Percentiles rank a stretch among this genome's conserved stretches.
phyloP scores from a whole-genome alignment of 208 protist genomes.

The Trypanosoma scelopori region DNA sequence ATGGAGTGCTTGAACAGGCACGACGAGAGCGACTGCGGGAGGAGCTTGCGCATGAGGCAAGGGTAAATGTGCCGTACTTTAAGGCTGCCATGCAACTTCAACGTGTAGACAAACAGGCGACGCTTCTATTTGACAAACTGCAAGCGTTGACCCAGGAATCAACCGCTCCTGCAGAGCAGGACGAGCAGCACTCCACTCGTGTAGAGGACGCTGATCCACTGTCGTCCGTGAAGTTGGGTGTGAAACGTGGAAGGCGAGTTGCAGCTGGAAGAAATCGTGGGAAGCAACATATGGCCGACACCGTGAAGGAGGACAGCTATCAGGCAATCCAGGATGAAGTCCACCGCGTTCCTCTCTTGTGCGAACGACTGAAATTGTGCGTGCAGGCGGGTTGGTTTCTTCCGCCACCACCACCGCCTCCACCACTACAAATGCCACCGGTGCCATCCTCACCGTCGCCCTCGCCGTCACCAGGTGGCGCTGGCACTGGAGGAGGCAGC shows the following conservation, averaged over 20 bases:
- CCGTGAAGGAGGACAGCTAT: conserved; percentile 13
- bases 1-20: conserved; percentile 24
- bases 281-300: conserved; percentile 5
- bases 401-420: conserved; percentile 19
- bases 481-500: neutral
- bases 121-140: conserved; percentile 17
- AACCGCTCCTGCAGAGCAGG: neutral
- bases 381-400: conserved; percentile 63
- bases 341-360: conserved; percentile 34
- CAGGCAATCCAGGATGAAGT: conserved; percentile 22
- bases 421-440: no score
- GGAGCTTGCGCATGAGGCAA: conserved; percentile 31
- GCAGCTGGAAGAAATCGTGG: neutral
- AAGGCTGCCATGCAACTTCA: conserved; percentile 32
- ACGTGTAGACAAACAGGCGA: conserved; percentile 30
- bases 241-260: neutral
- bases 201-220: no score
- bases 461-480: neutral
- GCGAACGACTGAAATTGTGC: conserved; percentile 39
- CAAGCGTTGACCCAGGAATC: conserved; percentile 4
- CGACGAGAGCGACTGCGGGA: conserved; percentile 29
- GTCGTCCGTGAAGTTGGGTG: neutral
- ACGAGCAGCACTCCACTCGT: neutral
- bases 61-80: conserved; percentile 48
- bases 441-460: no score